Conservation (phyloP, 2,329 filamentous ascomycete genomes). For the Clonostachys rosea region DNA sequence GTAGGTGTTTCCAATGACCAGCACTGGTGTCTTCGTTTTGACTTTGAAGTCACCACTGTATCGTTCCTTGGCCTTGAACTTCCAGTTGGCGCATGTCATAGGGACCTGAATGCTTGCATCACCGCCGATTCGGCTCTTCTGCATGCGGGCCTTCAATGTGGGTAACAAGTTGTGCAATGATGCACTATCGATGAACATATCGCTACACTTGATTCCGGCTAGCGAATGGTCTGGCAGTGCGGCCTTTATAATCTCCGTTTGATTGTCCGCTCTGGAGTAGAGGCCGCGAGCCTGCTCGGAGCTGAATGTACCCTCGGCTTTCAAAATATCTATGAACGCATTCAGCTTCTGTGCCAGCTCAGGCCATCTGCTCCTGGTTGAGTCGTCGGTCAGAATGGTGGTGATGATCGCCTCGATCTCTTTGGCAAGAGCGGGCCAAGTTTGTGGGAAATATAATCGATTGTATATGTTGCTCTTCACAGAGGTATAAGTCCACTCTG, state of each 20-base stretch:
- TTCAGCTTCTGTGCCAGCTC: not conserved
- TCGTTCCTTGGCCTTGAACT: slow-evolving; percentile 5
- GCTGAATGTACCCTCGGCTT: not conserved
- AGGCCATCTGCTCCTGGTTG: no score
- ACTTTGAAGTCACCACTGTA: slow-evolving; percentile 12
- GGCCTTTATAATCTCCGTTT: no score
- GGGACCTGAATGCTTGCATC: not conserved
- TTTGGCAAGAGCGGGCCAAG: slow-evolving; percentile 9
- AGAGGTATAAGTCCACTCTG: slow-evolving; percentile 12
- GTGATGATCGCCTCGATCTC: slow-evolving; percentile 7
- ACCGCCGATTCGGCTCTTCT: not conserved
- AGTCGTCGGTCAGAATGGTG: not conserved
- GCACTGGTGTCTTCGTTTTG: slow-evolving; percentile 25
- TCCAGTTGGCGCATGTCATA: slow-evolving; percentile 1
- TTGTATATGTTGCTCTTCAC: slow-evolving; percentile 10
- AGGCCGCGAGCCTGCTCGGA: not conserved
- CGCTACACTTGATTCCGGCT: slow-evolving; percentile 10
- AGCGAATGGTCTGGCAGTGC: not conserved
- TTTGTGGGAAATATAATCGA: slow-evolving; percentile 11
- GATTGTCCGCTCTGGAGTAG: no score
- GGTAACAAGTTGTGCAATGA: slow-evolving; percentile 1
- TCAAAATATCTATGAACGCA: no score
- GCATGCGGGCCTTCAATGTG: not conserved
- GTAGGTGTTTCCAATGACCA: slow-evolving; percentile 28
- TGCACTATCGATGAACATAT: slow-evolving; percentile 1